Base-by-base conservation (phyloP, 257 asterid genomes). In the Coffea canephora region DNA sequence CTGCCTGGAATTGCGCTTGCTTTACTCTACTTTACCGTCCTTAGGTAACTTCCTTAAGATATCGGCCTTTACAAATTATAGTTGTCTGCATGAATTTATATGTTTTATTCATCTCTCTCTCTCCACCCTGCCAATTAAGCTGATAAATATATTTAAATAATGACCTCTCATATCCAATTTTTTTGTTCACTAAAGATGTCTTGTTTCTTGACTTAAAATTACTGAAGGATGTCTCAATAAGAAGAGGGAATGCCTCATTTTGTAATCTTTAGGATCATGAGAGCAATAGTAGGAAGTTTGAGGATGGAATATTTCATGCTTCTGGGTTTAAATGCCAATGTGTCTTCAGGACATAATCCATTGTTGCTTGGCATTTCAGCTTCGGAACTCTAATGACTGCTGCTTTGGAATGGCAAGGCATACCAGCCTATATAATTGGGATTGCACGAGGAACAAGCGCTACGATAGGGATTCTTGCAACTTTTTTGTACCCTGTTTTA, bases 311-410 rank as follows among this genome's bases (percentile, higher is more conserved):
- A 23, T 45, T 14, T 50, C 16, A 25, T 27, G 21, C 41, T 25
- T 48, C 46, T 8, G n/a, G 50, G 4, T 18, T 57, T 31, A 1
- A 64, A 39, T 2, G 15, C 43, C 41, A 10, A 16, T 45, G 7
- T 45, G 9, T 6, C 31, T 11, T 36, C 36, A 15, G 2, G 13
- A 25, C 48, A 48, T 69, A 39, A 78, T 23, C 16, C 54, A n/a
- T 69, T 41, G 18, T 62, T 72, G 18, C 68, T 67, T 72, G 80
- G 45, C 39, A 46, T 66, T 78, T 77, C 87, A 95, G 99, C 90
- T 95, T 95, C 71, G 97, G 99, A 65, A 88, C 98, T 10, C 84
- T 95, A 77, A 95, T 95, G 99, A 95, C 97, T 3, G 99, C 99
- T 68, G 72, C 91, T 13, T 85, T 95, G 67, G 94, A 91, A 84